phyloP scores from a whole-genome alignment of 192 early-diverging fungal species.

The Rhizophagus sp. region DNA sequence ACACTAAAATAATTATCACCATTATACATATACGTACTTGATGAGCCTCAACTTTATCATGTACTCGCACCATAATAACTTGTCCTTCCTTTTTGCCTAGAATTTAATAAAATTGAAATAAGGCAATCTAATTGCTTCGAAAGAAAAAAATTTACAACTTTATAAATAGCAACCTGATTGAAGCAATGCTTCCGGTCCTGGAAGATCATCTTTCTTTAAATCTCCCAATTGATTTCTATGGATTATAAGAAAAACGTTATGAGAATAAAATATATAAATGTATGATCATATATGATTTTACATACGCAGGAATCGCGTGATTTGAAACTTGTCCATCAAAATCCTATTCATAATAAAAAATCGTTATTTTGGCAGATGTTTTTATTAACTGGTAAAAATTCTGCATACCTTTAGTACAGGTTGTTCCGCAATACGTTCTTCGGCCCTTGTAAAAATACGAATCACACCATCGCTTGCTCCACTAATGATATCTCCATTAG shows the following conservation, averaged over 20 bases:
- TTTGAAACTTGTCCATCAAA: slow-evolving; percentile 58
- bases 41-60: slow-evolving; percentile 78
- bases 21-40: slow-evolving; percentile 44
- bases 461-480: slow-evolving; percentile 82
- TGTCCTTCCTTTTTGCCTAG: slow-evolving; percentile 78
- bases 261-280: background rate
- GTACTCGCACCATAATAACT: slow-evolving; percentile 83
- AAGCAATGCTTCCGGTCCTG: slow-evolving; percentile 73
- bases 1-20: background rate
- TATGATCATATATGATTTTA: background rate
- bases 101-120: slow-evolving; percentile 2
- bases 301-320: slow-evolving; percentile 63
- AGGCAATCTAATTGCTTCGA: background rate
- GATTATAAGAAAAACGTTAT: background rate
- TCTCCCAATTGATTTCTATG: slow-evolving; percentile 80
- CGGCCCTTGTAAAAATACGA: slow-evolving; percentile 74
- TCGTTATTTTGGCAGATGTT: background rate
- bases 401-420: slow-evolving; percentile 41
- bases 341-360: slow-evolving; percentile 33
- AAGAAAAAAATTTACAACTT: background rate
- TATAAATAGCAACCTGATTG: slow-evolving; percentile 49
- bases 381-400: background rate
- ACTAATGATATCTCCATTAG: slow-evolving; percentile 83
- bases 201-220: slow-evolving; percentile 78
- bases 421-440: slow-evolving; percentile 60